Base-by-base conservation (phyloP, 331 rosid species). In the Pyracantha coccinea region DNA sequence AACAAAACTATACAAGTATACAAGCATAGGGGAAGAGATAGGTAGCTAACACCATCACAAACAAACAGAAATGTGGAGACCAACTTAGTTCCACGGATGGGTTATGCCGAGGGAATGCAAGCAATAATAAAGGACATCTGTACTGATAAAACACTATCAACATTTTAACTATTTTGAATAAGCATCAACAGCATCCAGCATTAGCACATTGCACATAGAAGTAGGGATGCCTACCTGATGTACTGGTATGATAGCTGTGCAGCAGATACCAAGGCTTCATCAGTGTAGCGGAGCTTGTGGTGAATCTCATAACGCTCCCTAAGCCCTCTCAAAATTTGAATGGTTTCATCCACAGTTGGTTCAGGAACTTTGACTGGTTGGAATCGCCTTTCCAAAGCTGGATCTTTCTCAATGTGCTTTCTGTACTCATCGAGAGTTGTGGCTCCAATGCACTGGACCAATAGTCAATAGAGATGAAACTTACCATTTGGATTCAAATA, bases 301-400 rank as follows among this genome's bases (percentile, higher is more conserved):
- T 92, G 97, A 79, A 90, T 85, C 84, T 92, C 97, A 77, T 92
- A 92, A 1, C 96, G 93, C 71, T 90, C 97, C 58, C 97, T 78
- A 54, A 92, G 96, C 13, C 97, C 97, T 82, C 81, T 87, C 81
- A 92, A 55, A 72, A 92, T 92, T 47, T 74, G 91, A 70, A 92
- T 90, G 31, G 93, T 86, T 82, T 92, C 97, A 24, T 87, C 90
- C 32, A 92, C 97, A 32, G 92, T 69, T 69, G 97, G 97, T 67
- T 92, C 97, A 4, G 96, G 97, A 63, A 92, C 97, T 80, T 84
- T 92, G 72, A 92, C 97, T 2, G 97, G 97, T 76, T 92, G 97
- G 75, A 92, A 92, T 35, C 96, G 85, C 78, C 97, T 87, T 80
- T 92, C 96, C 75, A 92, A 81, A 25, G 97, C 97, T 23, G 97